A percentile compares a stretch with the other conserved stretches of the same genome.
phyloP scores from a whole-genome alignment of 495 filamentous ascomycete genomes.

The Hyaloscypha finlandica region DNA sequence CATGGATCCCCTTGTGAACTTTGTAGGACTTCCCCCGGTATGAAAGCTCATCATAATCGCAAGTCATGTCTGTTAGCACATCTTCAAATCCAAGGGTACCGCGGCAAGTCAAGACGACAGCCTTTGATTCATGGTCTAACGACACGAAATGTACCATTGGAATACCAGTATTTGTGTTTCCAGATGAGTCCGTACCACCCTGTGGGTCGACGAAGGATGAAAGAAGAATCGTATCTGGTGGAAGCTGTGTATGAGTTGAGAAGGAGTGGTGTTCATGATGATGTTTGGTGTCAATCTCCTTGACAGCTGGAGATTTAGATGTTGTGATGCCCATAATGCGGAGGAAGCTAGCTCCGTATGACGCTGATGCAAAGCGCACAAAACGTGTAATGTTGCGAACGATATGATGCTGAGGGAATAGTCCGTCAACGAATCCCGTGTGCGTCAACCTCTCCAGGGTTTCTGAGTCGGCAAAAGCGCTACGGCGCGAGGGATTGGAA shows the following conservation, averaged over 20 bases:
- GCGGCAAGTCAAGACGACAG: slow-evolving; percentile 73
- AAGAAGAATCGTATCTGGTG: slow-evolving; percentile 67
- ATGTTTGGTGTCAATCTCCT: slow-evolving; percentile 45
- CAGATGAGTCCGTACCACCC: slow-evolving; percentile 70
- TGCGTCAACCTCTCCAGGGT: slow-evolving; percentile 57
- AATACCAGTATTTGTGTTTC: slow-evolving; percentile 70
- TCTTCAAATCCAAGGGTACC: slow-evolving; percentile 82
- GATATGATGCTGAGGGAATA: slow-evolving; percentile 68
- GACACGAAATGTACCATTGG: slow-evolving; percentile 80
- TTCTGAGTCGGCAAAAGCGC: slow-evolving; percentile 56
- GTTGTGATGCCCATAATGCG: slow-evolving; percentile 64
- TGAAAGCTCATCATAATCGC: slow-evolving; percentile 72
- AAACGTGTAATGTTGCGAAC: slow-evolving; percentile 73
- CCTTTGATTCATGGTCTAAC: slow-evolving; percentile 75
- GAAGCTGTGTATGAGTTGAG: slow-evolving; percentile 68
- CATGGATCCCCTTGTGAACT: slow-evolving; percentile 83
- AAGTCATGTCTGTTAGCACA: slow-evolving; percentile 78
- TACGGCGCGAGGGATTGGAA: slow-evolving; percentile 47
- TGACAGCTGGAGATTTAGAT: slow-evolving; percentile 20
- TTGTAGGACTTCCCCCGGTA: slow-evolving; percentile 70
- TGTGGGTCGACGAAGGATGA: slow-evolving; percentile 76
- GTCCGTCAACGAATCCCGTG: slow-evolving; percentile 58
- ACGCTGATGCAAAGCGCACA: slow-evolving; percentile 75
- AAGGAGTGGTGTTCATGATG: slow-evolving; percentile 72
- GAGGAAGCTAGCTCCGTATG: slow-evolving; percentile 72